Conservation (phyloP, 2,329 filamentous ascomycete genomes). For the Didymella keratinophila region DNA sequence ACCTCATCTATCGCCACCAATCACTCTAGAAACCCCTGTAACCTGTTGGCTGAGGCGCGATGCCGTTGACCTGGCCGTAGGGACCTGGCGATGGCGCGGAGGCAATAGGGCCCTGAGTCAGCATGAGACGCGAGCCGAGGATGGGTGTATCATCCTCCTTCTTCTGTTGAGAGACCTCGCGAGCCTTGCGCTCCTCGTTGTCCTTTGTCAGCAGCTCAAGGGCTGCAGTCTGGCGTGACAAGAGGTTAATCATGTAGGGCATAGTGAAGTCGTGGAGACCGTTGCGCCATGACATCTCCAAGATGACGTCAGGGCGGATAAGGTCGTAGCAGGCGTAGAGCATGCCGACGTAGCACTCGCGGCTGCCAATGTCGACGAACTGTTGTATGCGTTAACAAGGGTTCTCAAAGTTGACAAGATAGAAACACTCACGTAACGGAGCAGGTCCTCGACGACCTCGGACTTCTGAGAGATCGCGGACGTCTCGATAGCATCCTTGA, state of each 20-base stretch:
- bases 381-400: slow-evolving; percentile 56
- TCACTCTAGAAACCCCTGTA: slow-evolving; percentile 47
- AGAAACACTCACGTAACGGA: slow-evolving; percentile 87
- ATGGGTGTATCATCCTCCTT: slow-evolving; percentile 95
- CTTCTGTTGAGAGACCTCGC: slow-evolving; percentile 78
- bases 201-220: slow-evolving; percentile 88
- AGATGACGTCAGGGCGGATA: slow-evolving; percentile 87
- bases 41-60: slow-evolving; percentile 85
- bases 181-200: slow-evolving; percentile 88
- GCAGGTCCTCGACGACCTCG: slow-evolving; percentile 92
- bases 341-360: slow-evolving; percentile 99
- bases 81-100: slow-evolving; percentile 69
- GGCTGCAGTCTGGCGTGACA: slow-evolving; percentile 87
- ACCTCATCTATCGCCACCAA: background rate
- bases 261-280: slow-evolving; percentile 96
- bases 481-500: slow-evolving; percentile 99
- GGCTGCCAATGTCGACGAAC: slow-evolving; percentile 99
- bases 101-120: slow-evolving; percentile 82
- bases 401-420: no score
- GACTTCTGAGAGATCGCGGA: slow-evolving; percentile 88
- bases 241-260: slow-evolving; percentile 99
- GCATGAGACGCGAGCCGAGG: slow-evolving; percentile 89
- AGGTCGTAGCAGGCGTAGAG: slow-evolving; percentile 98
- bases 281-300: slow-evolving; percentile 97
- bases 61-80: slow-evolving; percentile 84